These are phyloP conservation scores for Alectoria sarmentosa DNA, from an alignment of 495 filamentous ascomycete species.

Conservation along the genomic window DNA sequence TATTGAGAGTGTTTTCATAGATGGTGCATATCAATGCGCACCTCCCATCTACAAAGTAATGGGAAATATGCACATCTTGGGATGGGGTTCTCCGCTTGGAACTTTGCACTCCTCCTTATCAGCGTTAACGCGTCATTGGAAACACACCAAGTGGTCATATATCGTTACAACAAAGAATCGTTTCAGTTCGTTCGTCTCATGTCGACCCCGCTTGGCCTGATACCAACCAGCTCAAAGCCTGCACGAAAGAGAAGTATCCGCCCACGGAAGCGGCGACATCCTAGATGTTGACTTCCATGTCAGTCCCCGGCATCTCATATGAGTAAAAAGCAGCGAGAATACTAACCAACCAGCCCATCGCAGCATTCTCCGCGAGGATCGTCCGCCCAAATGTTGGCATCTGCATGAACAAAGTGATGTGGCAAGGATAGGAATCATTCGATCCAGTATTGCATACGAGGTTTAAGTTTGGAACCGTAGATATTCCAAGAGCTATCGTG, in stretches of 20 bases:
- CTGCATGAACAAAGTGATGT: constrained; percentile 2
- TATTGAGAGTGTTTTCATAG: too few relatives aligned
- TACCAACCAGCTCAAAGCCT: constrained; percentile 8
- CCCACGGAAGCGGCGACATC: constrained; percentile 10
- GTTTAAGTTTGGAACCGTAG: constrained; percentile 6
- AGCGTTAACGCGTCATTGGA: too few relatives aligned
- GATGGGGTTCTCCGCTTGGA: too few relatives aligned
- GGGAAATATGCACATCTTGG: too few relatives aligned
- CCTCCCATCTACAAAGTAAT: too few relatives aligned
- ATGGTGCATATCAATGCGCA: too few relatives aligned
- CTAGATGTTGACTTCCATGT: background rate
- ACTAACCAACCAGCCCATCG: constrained; percentile 6
- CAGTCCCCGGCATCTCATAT: background rate
- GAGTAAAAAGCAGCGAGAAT: accelerated
- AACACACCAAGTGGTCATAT: too few relatives aligned
- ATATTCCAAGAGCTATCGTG: background rate
- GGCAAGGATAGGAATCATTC: background rate
- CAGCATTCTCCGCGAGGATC: background rate
- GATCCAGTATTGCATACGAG: constrained; percentile 6
- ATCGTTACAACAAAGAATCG: too few relatives aligned
- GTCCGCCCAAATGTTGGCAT: constrained; percentile 7
- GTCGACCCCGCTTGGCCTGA: constrained; percentile 8
- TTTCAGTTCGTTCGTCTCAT: too few relatives aligned
- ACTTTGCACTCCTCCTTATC: too few relatives aligned
- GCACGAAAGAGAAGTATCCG: constrained; percentile 11